A percentile compares a stretch with the other conserved stretches of the same genome.
These are phyloP conservation scores for Cryptococcus jaspeensis DNA, from an alignment of 1,284 basidiomycete species.

Conservation along the genomic window DNA sequence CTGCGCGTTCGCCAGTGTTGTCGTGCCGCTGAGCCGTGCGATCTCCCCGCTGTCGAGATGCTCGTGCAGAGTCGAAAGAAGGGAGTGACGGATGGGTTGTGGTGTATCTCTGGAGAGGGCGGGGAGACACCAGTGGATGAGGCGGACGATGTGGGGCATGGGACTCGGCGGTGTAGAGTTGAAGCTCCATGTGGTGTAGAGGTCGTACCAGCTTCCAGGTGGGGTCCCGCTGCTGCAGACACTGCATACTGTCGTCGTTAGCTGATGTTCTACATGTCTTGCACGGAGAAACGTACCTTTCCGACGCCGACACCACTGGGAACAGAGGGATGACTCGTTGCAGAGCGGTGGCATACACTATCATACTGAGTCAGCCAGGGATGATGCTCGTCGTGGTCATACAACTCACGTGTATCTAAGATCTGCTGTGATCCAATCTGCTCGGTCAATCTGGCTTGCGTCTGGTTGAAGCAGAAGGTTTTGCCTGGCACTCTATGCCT, in stretches of 20 bases:
- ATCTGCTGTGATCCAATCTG: constrained; percentile 5
- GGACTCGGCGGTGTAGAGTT: constrained; percentile 9
- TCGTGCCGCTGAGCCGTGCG: not conserved
- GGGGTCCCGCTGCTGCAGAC: not conserved
- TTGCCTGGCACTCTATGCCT: not conserved
- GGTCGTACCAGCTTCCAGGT: constrained; percentile 1
- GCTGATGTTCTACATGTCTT: too few relatives aligned
- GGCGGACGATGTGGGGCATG: constrained; percentile 6
- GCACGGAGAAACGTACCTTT: not conserved
- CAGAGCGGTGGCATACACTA: constrained; percentile 4
- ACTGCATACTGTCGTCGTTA: not conserved
- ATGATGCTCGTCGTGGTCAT: not conserved
- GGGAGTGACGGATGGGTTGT: not conserved
- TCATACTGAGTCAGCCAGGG: not conserved
- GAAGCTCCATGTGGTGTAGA: constrained; percentile 1
- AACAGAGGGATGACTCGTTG: constrained; percentile 5
- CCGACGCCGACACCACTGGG: constrained; percentile 9
- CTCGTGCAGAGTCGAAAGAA: constrained; percentile 6
- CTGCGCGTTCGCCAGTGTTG: constrained; percentile 3
- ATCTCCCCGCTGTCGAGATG: constrained; percentile 4
- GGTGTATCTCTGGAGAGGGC: constrained; percentile 7
- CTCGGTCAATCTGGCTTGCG: constrained; percentile 7
- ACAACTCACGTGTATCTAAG: constrained; percentile 5
- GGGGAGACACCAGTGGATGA: constrained; percentile 7
- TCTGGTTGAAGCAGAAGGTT: not conserved